Base-by-base conservation (phyloP, 768 basidiomycete genomes). In the Amanita rimosa region DNA sequence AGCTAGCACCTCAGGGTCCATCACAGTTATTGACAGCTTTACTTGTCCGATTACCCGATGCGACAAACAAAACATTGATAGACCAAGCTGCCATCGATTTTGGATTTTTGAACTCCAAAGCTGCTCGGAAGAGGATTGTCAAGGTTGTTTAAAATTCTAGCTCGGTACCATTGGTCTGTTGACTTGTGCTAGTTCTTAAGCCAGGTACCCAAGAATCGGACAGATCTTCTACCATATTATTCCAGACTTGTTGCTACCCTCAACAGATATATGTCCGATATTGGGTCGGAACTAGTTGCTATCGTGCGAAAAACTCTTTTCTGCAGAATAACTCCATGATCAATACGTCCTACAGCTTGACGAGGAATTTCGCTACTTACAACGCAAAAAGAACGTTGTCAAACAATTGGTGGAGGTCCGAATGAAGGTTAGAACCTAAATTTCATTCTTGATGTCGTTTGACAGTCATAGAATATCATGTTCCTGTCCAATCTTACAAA, bases 51-150 rank as follows among this genome's bases (percentile, higher is more conserved):
- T 73, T 99, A 9, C 88, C 95, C 0, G 95, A 99, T 62, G 87
- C 89, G n/a, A 94, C 88, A 10, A 97, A 92, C 58, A 79, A 89
- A 13, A 75, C 78, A 2, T 63, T 91, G 52, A 87, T 98, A 50
- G 96, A 99, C 61, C 90, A 95, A 64, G 84, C 85, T 24, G 93
- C 93, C 0, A 79, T 97, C 34, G 95, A 99, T 53, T 99, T 99
- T 62, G 90, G 92, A 0, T 91, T 94, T 59, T 70, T 99, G 50
- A 99, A 98, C 60, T 94, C 92, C 37, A 98, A 98, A 62, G 92
- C 95, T 17, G 90, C 94, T 10, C 73, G 96, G 57, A 98, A 95
- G 62, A 69, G 96, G 49, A 74, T 97, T 35, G 73, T 90, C 55
- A 93, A 83, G 76, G 94, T 93, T 13, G 17, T 27, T 4, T 14